Percentiles rank a stretch among this genome's conserved stretches.
These are phyloP conservation scores for Paracoccidioides brasiliensis DNA, from an alignment of 2,329 filamentous ascomycete species.

Conservation along the genomic window DNA sequence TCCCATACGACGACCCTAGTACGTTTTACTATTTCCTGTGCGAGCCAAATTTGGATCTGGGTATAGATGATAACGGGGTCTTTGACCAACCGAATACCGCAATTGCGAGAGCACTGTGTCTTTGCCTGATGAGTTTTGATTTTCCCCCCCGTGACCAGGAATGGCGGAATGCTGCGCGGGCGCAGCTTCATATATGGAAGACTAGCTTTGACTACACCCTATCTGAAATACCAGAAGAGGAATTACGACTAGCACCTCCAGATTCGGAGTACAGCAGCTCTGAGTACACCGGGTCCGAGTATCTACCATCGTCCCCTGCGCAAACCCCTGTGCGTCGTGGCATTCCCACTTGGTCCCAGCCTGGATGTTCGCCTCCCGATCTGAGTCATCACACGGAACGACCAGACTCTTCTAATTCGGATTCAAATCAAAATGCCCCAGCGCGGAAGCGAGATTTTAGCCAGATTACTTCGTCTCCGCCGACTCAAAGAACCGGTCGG, in stretches of 20 bases:
- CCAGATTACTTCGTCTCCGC: constrained; percentile 15
- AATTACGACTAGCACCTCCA: constrained; percentile 11
- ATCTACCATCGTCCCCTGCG: constrained; percentile 14
- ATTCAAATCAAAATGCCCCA: constrained; percentile 9
- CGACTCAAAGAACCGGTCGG: constrained; percentile 4
- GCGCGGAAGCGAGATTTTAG: constrained; percentile 15
- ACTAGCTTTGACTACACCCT: constrained; percentile 13
- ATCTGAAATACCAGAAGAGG: constrained; percentile 13
- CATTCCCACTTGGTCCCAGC: constrained; percentile 11
- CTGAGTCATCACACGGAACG: background rate
- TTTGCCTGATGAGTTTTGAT: constrained; percentile 16
- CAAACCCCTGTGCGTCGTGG: constrained; percentile 7
- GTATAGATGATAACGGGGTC: constrained; percentile 2
- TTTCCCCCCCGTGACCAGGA: constrained; percentile 12
- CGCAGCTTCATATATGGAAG: constrained; percentile 12
- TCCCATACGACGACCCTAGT: constrained; percentile 14
- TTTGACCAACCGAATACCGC: constrained; percentile 11
- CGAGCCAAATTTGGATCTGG: constrained; percentile 15
- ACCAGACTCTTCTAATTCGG: constrained; percentile 9
- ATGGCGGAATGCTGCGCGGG: constrained; percentile 13
- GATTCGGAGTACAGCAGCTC: constrained; percentile 11
- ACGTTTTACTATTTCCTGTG: constrained; percentile 19
- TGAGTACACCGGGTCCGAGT: constrained; percentile 10
- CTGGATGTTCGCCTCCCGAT: constrained; percentile 9
- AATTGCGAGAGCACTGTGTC: constrained; percentile 14